Evolutionary conservation across 352 stramenopile genomes (phyloP).

Genomic region (Globisporangium spiculum): DNA sequence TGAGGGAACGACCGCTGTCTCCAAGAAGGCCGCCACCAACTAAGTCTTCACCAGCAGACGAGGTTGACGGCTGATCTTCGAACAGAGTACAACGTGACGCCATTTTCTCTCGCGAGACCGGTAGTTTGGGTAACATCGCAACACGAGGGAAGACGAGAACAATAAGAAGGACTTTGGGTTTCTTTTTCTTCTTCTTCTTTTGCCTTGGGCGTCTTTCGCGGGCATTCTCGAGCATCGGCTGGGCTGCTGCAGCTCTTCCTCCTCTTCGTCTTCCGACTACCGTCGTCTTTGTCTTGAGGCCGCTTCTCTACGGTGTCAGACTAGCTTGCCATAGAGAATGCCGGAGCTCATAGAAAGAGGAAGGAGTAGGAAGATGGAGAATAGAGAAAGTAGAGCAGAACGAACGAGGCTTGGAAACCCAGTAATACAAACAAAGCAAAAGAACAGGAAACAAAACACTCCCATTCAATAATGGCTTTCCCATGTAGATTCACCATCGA

Average conservation of each 20-base stretch:
- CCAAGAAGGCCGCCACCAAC: constrained; percentile 90
- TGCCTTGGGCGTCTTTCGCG: constrained; percentile 25
- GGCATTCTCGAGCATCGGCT: not conserved
- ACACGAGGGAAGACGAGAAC: constrained; percentile 15
- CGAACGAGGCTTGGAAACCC: not conserved
- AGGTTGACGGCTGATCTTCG: constrained; percentile 2
- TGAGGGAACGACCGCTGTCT: constrained; percentile 88
- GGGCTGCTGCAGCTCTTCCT: constrained; percentile 3
- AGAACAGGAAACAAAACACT: not conserved
- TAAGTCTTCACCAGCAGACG: constrained; percentile 38
- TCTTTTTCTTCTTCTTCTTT: constrained; percentile 11
- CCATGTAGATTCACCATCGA: not conserved
- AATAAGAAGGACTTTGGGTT: constrained; percentile 15
- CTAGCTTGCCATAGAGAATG: not conserved
- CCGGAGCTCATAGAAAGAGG: not conserved
- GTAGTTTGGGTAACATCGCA: constrained; percentile 33
- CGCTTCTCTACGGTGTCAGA: not conserved
- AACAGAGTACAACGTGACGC: constrained; percentile 11
- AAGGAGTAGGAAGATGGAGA: not conserved
- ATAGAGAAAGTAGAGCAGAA: not conserved
- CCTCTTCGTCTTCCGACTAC: not conserved
- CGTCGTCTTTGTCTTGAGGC: constrained; percentile 5
- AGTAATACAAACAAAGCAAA: not conserved
- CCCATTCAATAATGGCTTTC: not conserved
- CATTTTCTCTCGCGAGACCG: constrained; percentile 9